Base-by-base conservation (phyloP, 106 monocot genomes). In the Posidonia australis region DNA sequence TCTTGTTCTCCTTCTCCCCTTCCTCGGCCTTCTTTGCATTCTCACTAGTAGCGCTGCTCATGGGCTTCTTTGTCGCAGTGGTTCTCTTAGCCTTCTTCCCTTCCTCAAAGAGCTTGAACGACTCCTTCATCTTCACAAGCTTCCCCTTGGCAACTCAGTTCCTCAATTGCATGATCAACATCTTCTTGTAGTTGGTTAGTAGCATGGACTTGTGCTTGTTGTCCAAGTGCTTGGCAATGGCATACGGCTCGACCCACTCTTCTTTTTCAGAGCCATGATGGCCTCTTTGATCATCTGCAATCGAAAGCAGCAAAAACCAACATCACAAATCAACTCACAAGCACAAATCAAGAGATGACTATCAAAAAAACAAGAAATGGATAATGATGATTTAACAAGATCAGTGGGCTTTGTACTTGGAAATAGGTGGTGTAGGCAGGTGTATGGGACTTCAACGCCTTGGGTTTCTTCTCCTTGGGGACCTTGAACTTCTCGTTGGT, bases 281-380 rank as follows among this genome's bases (percentile, higher is more conserved):
- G 90, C 90, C 27, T 90, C 90, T 59, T 76, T 76, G 58, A 90
- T 81, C 90, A 90, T 90, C 90, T 90, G 60, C 12, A 23, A n/a
- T 46, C n/a, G n/a, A n/a, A n/a, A n/a, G n/a, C n/a, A n/a, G n/a
- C n/a, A n/a, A n/a, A n/a, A n/a, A n/a, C n/a, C n/a, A n/a, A n/a
- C n/a, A n/a, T n/a, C n/a, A n/a, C n/a, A n/a, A n/a, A n/a, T n/a
- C n/a, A n/a, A n/a, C n/a, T n/a, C n/a, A n/a, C n/a, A n/a, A 45
- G 23, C 14, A 25, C 1, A 63, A 46, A 27, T 21, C 30, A 10
- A 45, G 0, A 45, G 30, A 58, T 10, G 13, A 27, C 12, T 13
- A 10, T 10, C 12, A 1, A 14, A 20, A 16, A 9, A 68, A 41
- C 55, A 14, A 46, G 53, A 58, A 26, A 46, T 43, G 3, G 6